phyloP scores from a whole-genome alignment of 139 green algal genomes.

The Desmodesmus armatus region DNA sequence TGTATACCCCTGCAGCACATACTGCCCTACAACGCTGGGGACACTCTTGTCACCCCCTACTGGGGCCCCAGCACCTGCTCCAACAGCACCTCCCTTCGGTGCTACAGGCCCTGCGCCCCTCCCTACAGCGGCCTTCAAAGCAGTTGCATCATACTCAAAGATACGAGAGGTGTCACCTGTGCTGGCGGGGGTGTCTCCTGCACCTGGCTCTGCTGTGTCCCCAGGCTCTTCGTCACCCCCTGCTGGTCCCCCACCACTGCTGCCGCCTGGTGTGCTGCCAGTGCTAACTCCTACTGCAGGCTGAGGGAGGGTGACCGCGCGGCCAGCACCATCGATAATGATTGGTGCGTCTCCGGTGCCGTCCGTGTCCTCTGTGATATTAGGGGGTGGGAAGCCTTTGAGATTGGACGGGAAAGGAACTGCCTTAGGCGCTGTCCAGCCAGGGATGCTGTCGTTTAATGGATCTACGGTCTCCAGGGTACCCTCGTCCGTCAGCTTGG shows the following conservation, averaged over 20 bases:
- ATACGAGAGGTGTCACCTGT: too few relatives aligned
- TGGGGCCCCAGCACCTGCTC: background rate
- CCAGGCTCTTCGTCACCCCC: background rate
- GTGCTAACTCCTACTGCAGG: background rate
- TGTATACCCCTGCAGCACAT: slow-evolving; percentile 21
- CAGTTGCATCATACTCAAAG: background rate
- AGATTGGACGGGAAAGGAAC: too few relatives aligned
- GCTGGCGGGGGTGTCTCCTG: too few relatives aligned
- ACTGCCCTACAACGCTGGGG: background rate
- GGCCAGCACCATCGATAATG: background rate
- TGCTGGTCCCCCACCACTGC: background rate
- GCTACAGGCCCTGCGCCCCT: background rate
- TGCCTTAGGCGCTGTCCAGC: too few relatives aligned
- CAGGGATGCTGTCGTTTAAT: too few relatives aligned
- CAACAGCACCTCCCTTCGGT: background rate
- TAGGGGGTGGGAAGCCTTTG: too few relatives aligned
- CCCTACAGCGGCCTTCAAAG: background rate
- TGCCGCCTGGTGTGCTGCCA: too few relatives aligned
- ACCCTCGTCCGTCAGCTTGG: too few relatives aligned
- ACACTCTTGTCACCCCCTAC: background rate
- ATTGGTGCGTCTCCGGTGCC: slow-evolving; percentile 27
- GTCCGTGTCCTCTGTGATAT: too few relatives aligned
- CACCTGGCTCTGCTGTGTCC: background rate
- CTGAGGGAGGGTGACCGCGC: background rate
- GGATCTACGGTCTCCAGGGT: too few relatives aligned